Conservation (phyloP, 1,284 basidiomycete genomes). For the Leucoagaricus sp. region DNA sequence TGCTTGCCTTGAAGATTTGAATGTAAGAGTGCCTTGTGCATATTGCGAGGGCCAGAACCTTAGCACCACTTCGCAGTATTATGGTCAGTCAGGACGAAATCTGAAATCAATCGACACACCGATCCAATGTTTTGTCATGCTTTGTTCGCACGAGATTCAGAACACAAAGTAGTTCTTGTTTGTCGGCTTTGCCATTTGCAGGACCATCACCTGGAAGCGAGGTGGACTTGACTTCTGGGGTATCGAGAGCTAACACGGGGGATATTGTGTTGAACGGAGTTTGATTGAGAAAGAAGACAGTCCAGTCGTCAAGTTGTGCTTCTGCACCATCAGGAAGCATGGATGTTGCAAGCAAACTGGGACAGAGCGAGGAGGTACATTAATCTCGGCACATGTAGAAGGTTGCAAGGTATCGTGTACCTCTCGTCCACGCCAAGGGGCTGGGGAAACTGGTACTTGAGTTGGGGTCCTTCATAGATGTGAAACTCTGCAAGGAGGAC, state of each 20-base stretch:
- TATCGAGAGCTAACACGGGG: slow-evolving; percentile 77
- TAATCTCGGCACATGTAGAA: neutral
- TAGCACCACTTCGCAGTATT: slow-evolving; percentile 75
- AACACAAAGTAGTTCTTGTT: slow-evolving; percentile 81
- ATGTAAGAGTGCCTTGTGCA: slow-evolving; percentile 96
- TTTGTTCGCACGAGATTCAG: slow-evolving; percentile 96
- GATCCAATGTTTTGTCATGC: slow-evolving; percentile 84
- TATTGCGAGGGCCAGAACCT: slow-evolving; percentile 95
- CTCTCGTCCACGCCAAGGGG: slow-evolving; percentile 91
- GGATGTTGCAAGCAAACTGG: slow-evolving; percentile 89
- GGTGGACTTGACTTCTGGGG: slow-evolving; percentile 46
- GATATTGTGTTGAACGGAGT: slow-evolving; percentile 84
- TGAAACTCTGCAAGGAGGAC: slow-evolving; percentile 95
- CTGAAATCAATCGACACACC: slow-evolving; percentile 49
- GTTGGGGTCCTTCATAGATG: slow-evolving; percentile 87
- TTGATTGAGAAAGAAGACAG: slow-evolving; percentile 96
- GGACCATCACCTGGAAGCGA: slow-evolving; percentile 42
- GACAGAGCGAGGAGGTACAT: slow-evolving; percentile 11
- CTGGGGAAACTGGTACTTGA: slow-evolving; percentile 93
- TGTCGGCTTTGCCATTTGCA: slow-evolving; percentile 34
- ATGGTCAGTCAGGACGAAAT: slow-evolving; percentile 11
- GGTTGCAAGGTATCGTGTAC: slow-evolving; percentile 40
- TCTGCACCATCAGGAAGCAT: slow-evolving; percentile 99
- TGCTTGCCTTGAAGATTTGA: slow-evolving; percentile 91
- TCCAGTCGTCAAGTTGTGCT: slow-evolving; percentile 94